Evolutionary conservation across 345 rosid species (phyloP).

Genomic region (Populus simonii): DNA sequence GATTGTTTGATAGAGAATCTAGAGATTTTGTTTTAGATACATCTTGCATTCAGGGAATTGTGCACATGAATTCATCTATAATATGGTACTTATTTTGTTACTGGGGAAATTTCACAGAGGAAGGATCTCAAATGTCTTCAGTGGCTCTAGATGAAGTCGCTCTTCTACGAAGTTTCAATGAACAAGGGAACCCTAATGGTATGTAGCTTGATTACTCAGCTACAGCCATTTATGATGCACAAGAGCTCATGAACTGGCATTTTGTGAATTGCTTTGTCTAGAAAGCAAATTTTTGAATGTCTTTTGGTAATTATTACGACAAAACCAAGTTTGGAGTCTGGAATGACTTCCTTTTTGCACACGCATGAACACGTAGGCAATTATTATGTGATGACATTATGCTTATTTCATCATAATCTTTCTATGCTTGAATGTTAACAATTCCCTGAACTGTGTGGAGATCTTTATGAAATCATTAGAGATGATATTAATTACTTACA

Average conservation of each 20-base stretch:
- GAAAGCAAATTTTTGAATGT: background rate
- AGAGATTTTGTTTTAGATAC: background rate
- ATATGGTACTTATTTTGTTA: constrained; percentile 1
- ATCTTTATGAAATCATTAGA: too few relatives aligned
- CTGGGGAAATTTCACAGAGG: constrained; percentile 32
- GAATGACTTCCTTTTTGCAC: too few relatives aligned
- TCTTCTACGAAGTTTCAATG: constrained; percentile 68
- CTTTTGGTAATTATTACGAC: background rate
- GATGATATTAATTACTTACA: too few relatives aligned
- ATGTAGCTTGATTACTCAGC: background rate
- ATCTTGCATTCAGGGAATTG: background rate
- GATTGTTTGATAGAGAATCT: background rate
- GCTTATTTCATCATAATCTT: too few relatives aligned
- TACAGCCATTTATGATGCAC: background rate
- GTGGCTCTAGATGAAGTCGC: constrained; percentile 73
- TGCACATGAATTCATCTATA: constrained; percentile 4
- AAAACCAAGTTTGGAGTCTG: too few relatives aligned
- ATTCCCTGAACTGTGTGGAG: too few relatives aligned
- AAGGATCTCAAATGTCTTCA: constrained; percentile 50
- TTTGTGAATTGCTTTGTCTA: too few relatives aligned
- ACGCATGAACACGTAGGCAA: too few relatives aligned
- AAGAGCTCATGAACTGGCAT: background rate
- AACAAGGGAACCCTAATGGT: constrained; percentile 91
- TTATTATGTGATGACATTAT: too few relatives aligned
- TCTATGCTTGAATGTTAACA: too few relatives aligned